phyloP scores from a whole-genome alignment of 768 basidiomycete species.

The Pisolithus orientalis region DNA sequence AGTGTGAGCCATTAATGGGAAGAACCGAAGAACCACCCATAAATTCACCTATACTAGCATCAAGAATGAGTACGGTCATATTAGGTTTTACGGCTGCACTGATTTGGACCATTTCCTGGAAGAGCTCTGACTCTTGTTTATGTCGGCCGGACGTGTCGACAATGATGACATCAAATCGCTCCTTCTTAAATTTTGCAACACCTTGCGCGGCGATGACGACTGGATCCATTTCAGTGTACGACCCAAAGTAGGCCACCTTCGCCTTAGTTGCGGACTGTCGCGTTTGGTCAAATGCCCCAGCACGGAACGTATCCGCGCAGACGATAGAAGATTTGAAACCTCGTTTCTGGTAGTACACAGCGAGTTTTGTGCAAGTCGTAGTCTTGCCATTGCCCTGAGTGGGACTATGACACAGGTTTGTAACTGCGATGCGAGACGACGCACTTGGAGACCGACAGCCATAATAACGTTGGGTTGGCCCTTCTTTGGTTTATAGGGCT shows the following conservation, averaged over 20 bases:
- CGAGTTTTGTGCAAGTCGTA: conserved; percentile 97
- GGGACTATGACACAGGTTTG: conserved; percentile 1
- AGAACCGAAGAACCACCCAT: background rate
- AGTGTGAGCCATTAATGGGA: background rate
- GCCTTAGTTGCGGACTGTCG: conserved; percentile 98
- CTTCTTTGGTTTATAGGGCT: conserved; percentile 95
- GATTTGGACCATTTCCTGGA: conserved; percentile 98
- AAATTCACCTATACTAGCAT: conserved; percentile 87
- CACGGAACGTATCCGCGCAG: conserved; percentile 98
- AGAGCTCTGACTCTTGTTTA: conserved; percentile 94
- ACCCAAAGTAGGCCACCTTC: conserved; percentile 98
- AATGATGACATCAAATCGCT: conserved; percentile 96
- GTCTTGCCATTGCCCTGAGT: conserved; percentile 94
- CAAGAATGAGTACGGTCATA: conserved; percentile 93
- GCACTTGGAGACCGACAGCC: conserved; percentile 93
- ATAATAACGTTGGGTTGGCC: conserved; percentile 92
- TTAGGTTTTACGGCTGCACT: conserved; percentile 89
- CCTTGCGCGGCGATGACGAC: conserved; percentile 92
- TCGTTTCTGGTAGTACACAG: conserved; percentile 94
- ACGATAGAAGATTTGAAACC: conserved; percentile 97
- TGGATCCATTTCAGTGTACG: conserved; percentile 98
- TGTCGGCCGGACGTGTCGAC: conserved; percentile 98
- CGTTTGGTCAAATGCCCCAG: conserved; percentile 98
- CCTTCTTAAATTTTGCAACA: conserved; percentile 96
- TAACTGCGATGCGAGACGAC: conserved; percentile 12